A percentile compares a stretch with the other conserved stretches of the same genome.
These are phyloP conservation scores for Ophiostoma novo-ulmi DNA, from an alignment of 2,329 filamentous ascomycete genomes.

Conservation along the genomic window DNA sequence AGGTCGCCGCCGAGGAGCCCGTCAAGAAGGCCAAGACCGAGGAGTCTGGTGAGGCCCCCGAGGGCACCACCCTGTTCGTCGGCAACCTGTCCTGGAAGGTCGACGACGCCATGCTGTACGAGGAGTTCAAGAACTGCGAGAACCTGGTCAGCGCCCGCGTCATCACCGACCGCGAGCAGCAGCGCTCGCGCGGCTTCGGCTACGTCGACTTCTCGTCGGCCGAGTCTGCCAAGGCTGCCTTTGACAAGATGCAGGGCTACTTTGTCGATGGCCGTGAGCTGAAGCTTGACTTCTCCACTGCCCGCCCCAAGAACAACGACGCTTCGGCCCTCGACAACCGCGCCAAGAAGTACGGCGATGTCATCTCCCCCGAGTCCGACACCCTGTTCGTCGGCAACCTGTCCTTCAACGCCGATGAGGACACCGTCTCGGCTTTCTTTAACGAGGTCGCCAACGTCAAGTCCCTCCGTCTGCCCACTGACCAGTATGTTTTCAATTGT, in stretches of 20 bases:
- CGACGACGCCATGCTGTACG: slow-evolving; percentile 73
- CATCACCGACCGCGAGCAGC: slow-evolving; percentile 74
- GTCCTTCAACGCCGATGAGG: slow-evolving; percentile 76
- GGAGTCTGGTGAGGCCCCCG: slow-evolving; percentile 29
- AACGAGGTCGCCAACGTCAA: slow-evolving; percentile 63
- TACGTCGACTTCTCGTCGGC: slow-evolving; percentile 79
- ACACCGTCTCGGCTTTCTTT: slow-evolving; percentile 69
- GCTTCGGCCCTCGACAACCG: slow-evolving; percentile 57
- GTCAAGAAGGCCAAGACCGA: slow-evolving; percentile 51
- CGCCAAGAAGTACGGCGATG: slow-evolving; percentile 69
- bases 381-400: slow-evolving; percentile 92
- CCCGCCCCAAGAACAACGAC: slow-evolving; percentile 30
- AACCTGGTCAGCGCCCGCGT: slow-evolving; percentile 69
- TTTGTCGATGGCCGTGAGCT: slow-evolving; percentile 37
- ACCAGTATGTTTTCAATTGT: slow-evolving; percentile 52
- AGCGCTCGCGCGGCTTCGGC: slow-evolving; percentile 85
- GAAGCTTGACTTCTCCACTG: slow-evolving; percentile 38
- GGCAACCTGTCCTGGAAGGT: slow-evolving; percentile 89
- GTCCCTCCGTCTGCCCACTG: slow-evolving; percentile 81
- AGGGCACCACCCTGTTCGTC: slow-evolving; percentile 68
- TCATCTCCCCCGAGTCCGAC: slow-evolving; percentile 70
- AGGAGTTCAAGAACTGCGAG: slow-evolving; percentile 75
- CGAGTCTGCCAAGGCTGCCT: slow-evolving; percentile 42
- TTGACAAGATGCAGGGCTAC: slow-evolving; percentile 37
- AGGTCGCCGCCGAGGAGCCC: slow-evolving; percentile 58